A percentile compares a stretch with the other conserved stretches of the same genome.
Evolutionary conservation across 306 rosid species (phyloP).

Genomic region (Malus sylvestris): DNA sequence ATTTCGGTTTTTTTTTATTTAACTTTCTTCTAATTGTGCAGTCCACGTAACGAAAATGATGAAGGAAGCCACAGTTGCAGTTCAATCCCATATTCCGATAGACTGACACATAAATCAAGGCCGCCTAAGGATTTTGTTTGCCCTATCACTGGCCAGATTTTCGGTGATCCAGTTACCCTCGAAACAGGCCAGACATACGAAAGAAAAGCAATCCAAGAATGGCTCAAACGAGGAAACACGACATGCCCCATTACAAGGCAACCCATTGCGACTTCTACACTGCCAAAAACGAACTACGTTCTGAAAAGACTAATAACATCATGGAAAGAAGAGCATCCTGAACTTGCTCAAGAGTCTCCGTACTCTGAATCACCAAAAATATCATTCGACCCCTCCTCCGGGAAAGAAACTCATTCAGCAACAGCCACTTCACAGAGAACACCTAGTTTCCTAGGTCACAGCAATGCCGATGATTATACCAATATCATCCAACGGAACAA

Average conservation of each 20-base stretch:
- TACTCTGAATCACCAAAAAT: conserved; percentile 45
- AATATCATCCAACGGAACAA: conserved; percentile 46
- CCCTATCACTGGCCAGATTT: conserved; percentile 79
- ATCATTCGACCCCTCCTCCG: conserved; percentile 37
- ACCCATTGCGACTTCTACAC: conserved; percentile 47
- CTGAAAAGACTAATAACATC: conserved; percentile 83
- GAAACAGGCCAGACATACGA: conserved; percentile 97
- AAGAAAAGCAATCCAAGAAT: conserved; percentile 86
- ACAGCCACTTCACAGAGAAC: conserved; percentile 31
- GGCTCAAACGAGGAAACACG: conserved; percentile 87
- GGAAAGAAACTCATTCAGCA: conserved; percentile 33
- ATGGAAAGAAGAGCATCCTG: conserved; percentile 87
- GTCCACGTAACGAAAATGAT: conserved; percentile 48
- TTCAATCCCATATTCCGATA: conserved; percentile 47
- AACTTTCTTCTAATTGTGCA: conserved; percentile 32
- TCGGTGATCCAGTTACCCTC: conserved; percentile 86
- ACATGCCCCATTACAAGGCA: conserved; percentile 87
- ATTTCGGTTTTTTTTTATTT: background rate
- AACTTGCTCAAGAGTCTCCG: conserved; percentile 55
- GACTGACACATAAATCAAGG: conserved; percentile 32
- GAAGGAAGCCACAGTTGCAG: conserved; percentile 52
- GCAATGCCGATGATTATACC: conserved; percentile 31
- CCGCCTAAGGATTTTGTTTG: conserved; percentile 92
- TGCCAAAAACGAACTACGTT: conserved; percentile 88
- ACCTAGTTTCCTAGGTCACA: conserved; percentile 28